Conservation (phyloP, 1,284 basidiomycete genomes). For the Malassezia psittaci region DNA sequence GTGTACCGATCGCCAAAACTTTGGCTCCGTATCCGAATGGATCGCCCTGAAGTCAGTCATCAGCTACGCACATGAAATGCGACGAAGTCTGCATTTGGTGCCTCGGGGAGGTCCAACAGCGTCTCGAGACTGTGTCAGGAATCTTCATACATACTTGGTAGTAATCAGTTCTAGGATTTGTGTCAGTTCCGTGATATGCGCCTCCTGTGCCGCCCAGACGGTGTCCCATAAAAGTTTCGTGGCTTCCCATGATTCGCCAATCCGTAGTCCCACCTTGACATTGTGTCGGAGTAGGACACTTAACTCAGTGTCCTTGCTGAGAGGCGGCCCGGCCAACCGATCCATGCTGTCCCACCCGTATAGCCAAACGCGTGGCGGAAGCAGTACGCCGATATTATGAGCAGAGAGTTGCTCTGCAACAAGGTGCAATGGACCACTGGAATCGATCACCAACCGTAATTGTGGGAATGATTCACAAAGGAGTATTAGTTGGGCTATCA, state of each 20-base stretch:
- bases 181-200: constrained; percentile 12
- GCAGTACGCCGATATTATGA: constrained; percentile 63
- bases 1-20: constrained; percentile 53
- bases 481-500: constrained; percentile 63
- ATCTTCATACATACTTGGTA: constrained; percentile 53
- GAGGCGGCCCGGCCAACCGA: constrained; percentile 64
- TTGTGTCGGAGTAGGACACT: constrained; percentile 58
- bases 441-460: constrained; percentile 56
- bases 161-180: constrained; percentile 43
- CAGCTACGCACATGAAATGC: constrained; percentile 50
- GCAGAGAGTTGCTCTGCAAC: constrained; percentile 58
- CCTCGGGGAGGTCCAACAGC: constrained; percentile 53
- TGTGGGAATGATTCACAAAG: constrained; percentile 64
- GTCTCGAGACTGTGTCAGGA: constrained; percentile 55
- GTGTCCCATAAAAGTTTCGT: constrained; percentile 59
- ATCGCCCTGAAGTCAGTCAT: constrained; percentile 10
- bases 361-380: constrained; percentile 59
- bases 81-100: constrained; percentile 55
- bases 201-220: constrained; percentile 26
- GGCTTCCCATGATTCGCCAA: constrained; percentile 56
- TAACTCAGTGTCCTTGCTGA: constrained; percentile 61
- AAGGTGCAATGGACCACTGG: constrained; percentile 64
- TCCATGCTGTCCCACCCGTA: constrained; percentile 60
- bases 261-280: constrained; percentile 65
- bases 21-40: constrained; percentile 58